These are phyloP conservation scores for Nakazawaea molendinolei DNA, from an alignment of 805 yeast genomes.

Conservation along the genomic window DNA sequence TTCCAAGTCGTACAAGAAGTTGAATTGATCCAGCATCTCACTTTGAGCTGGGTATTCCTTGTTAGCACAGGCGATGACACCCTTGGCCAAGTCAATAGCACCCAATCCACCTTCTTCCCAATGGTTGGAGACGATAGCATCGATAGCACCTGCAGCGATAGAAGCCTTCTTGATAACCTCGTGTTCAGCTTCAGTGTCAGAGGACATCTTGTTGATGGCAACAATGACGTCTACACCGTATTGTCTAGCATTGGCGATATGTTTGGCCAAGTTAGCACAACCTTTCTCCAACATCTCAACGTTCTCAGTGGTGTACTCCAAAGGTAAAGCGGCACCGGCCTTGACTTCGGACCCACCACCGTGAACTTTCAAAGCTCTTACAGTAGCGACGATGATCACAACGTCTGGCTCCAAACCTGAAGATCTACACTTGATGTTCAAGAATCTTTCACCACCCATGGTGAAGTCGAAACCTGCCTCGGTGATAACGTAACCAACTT, in stretches of 20 bases:
- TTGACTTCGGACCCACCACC: slow-evolving; percentile 97
- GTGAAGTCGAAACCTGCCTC: slow-evolving; percentile 99
- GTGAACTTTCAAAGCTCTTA: slow-evolving; percentile 92
- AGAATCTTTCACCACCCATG: slow-evolving; percentile 98
- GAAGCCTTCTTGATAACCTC: slow-evolving; percentile 76
- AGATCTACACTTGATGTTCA: slow-evolving; percentile 91
- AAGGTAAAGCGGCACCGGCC: slow-evolving; percentile 85
- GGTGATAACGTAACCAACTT: slow-evolving; percentile 84
- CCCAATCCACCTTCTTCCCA: slow-evolving; percentile 97
- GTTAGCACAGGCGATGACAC: slow-evolving; percentile 68
- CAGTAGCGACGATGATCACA: slow-evolving; percentile 92
- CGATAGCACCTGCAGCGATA: slow-evolving; percentile 84
- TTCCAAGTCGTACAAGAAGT: slow-evolving; percentile 64
- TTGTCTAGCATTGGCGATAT: slow-evolving; percentile 75
- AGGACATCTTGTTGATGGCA: slow-evolving; percentile 82
- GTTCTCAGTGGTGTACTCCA: slow-evolving; percentile 74
- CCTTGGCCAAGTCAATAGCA: slow-evolving; percentile 75
- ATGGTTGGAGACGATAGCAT: slow-evolving; percentile 86
- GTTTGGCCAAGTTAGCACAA: slow-evolving; percentile 84
- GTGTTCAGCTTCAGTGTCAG: slow-evolving; percentile 78
- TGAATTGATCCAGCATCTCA: slow-evolving; percentile 37
- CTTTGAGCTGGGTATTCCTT: slow-evolving; percentile 29
- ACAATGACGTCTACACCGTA: slow-evolving; percentile 92
- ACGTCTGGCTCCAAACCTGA: slow-evolving; percentile 85
- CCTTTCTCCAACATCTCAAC: slow-evolving; percentile 73